phyloP scores from a whole-genome alignment of 495 filamentous ascomycete genomes.

The Tuber umbilicatum region DNA sequence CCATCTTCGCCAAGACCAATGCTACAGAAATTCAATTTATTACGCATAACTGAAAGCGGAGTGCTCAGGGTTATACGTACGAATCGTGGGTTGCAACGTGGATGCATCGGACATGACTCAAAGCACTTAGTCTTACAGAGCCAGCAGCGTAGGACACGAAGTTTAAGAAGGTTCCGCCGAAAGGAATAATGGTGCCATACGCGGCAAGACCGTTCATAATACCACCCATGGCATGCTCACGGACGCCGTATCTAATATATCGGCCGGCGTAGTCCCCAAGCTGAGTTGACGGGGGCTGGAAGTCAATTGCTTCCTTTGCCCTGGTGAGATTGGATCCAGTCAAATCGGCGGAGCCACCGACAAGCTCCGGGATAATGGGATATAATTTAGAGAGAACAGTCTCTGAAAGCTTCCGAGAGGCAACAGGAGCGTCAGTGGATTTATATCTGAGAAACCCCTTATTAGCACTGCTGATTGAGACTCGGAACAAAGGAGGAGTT shows the following conservation, averaged over 20 bases:
- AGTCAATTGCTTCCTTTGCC: conserved; percentile 95
- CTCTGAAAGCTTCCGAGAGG: conserved; percentile 94
- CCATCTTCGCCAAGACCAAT: conserved; percentile 99
- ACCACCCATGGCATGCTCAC: conserved; percentile 95
- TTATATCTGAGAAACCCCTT: conserved; percentile 55
- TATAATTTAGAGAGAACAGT: conserved; percentile 84
- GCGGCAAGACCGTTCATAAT: conserved; percentile 97
- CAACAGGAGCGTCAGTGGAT: conserved; percentile 72
- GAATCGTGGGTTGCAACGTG: conserved; percentile 99
- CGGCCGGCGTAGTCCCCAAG: conserved; percentile 85
- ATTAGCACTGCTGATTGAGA: conserved; percentile 5
- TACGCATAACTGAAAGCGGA: not conserved
- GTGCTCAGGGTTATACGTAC: not conserved
- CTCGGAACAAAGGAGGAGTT: not conserved
- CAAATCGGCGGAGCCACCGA: conserved; percentile 95
- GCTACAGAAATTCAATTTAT: not conserved
- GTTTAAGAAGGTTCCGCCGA: conserved; percentile 96
- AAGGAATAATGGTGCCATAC: conserved; percentile 92
- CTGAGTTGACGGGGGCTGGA: conserved; percentile 79
- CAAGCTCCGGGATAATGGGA: conserved; percentile 73
- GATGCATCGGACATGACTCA: conserved; percentile 86
- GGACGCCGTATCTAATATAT: conserved; percentile 95
- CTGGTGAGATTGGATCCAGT: conserved; percentile 97
- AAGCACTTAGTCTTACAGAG: conserved; percentile 83
- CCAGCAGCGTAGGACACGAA: conserved; percentile 98